These are phyloP conservation scores for Cadophora sp. DNA, from an alignment of 2,329 filamentous ascomycete genomes.

Conservation along the genomic window DNA sequence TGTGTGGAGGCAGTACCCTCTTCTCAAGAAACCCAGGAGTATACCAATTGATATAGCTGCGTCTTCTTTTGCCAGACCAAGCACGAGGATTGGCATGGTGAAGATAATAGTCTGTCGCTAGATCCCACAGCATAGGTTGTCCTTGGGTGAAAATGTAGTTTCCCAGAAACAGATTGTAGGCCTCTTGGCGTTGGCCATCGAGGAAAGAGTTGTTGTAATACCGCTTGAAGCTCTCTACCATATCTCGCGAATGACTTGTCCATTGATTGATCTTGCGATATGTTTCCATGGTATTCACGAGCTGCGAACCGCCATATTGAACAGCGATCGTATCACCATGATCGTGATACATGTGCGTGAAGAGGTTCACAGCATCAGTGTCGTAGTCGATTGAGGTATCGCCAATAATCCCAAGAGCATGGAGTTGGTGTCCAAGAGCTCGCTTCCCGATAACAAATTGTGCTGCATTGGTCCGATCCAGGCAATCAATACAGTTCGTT, in stretches of 20 bases:
- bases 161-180: constrained; percentile 95
- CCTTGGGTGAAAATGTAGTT: constrained; percentile 91
- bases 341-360: constrained; percentile 98
- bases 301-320: constrained; percentile 95
- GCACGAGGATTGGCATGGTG: constrained; percentile 85
- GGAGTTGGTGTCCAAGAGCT: constrained; percentile 88
- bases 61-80: constrained; percentile 67
- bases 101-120: constrained; percentile 93
- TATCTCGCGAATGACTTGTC: constrained; percentile 96
- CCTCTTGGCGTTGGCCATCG: constrained; percentile 96
- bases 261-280: constrained; percentile 99
- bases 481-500: constrained; percentile 97
- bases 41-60: constrained; percentile 90
- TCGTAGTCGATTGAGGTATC: constrained; percentile 86
- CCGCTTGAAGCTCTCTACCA: constrained; percentile 98
- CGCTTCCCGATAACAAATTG: constrained; percentile 98
- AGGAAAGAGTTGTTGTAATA: constrained; percentile 99
- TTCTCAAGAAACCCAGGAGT: constrained; percentile 74
- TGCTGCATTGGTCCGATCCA: constrained; percentile 95
- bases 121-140: constrained; percentile 96
- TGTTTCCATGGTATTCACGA: constrained; percentile 99
- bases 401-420: constrained; percentile 86
- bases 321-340: constrained; percentile 98
- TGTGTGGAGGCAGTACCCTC: constrained; percentile 48
- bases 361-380: constrained; percentile 93